These are phyloP conservation scores for Skeletonema costatum DNA, from an alignment of 108 stramenopile genomes.

Conservation along the genomic window DNA sequence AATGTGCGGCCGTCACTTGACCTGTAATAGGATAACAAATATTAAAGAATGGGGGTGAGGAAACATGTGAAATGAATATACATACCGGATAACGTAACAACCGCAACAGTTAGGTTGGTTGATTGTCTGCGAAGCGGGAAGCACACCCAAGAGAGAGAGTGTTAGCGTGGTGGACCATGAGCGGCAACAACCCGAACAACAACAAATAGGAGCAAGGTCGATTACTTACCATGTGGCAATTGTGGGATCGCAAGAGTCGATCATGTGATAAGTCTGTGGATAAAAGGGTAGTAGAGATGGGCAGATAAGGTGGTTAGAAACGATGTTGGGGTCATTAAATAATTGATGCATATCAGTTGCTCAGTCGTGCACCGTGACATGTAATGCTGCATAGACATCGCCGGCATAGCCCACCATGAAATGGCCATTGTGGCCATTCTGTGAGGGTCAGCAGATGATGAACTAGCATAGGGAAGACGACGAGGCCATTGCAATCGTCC, in stretches of 20 bases:
- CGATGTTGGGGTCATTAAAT: neutral
- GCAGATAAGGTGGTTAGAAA: neutral
- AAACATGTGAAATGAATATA: slow-evolving; percentile 1
- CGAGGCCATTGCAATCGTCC: neutral
- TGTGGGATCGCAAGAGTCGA: slow-evolving; percentile 63
- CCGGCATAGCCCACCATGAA: neutral
- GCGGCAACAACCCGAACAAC: slow-evolving; percentile 20
- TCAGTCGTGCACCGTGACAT: neutral
- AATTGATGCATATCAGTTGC: neutral
- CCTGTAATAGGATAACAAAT: slow-evolving; percentile 25
- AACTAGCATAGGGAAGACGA: neutral
- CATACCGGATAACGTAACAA: neutral
- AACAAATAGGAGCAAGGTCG: neutral
- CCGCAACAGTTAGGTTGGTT: slow-evolving; percentile 1
- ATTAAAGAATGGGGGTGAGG: slow-evolving; percentile 9
- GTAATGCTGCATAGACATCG: neutral
- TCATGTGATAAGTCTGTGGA: slow-evolving; percentile 71
- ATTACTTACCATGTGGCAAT: slow-evolving; percentile 75
- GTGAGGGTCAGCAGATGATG: neutral
- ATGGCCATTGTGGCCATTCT: neutral
- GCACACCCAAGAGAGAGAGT: neutral
- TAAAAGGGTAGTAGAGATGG: neutral
- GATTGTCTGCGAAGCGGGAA: slow-evolving; percentile 22
- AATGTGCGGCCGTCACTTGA: slow-evolving; percentile 79
- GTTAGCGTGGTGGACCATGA: slow-evolving; percentile 21